Evolutionary conservation across 2,329 filamentous ascomycete species (phyloP).

Genomic region (Microsporum audouinii): DNA sequence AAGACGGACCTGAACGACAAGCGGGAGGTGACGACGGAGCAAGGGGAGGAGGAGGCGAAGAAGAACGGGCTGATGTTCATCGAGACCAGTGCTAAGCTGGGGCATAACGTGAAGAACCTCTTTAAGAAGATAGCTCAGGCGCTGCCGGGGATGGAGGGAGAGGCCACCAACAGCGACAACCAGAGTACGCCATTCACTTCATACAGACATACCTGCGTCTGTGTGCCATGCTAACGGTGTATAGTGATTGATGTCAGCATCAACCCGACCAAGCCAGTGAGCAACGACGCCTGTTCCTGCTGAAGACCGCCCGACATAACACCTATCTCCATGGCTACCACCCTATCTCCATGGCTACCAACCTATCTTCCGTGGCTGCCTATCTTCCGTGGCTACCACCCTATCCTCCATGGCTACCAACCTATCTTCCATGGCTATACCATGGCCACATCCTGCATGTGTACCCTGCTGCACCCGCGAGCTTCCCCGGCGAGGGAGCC

Average conservation of each 20-base stretch:
- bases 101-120: slow-evolving; percentile 93
- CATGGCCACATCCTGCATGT: too few species aligned
- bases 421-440: too few species aligned
- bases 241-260: slow-evolving; percentile 91
- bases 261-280: slow-evolving; percentile 53
- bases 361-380: too few species aligned
- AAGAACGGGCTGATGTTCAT: slow-evolving; percentile 98
- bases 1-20: slow-evolving; percentile 99
- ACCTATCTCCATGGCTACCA: neutral
- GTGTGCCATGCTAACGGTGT: slow-evolving; percentile 15
- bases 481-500: neutral
- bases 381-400: too few species aligned
- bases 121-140: slow-evolving; percentile 98
- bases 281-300: slow-evolving; percentile 64
- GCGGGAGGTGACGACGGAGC: slow-evolving; percentile 88
- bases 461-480: neutral
- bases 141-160: slow-evolving; percentile 91
- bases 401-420: neutral
- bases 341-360: neutral
- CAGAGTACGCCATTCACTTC: slow-evolving; percentile 55
- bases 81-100: slow-evolving; percentile 94
- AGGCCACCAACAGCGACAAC: slow-evolving; percentile 62
- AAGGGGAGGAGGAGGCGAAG: slow-evolving; percentile 96
- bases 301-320: slow-evolving; percentile 25
- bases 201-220: neutral